Percentiles rank a stretch among this genome's conserved stretches.
Conservation (phyloP, 208 protist species). For the Crithidia acanthocephali region DNA sequence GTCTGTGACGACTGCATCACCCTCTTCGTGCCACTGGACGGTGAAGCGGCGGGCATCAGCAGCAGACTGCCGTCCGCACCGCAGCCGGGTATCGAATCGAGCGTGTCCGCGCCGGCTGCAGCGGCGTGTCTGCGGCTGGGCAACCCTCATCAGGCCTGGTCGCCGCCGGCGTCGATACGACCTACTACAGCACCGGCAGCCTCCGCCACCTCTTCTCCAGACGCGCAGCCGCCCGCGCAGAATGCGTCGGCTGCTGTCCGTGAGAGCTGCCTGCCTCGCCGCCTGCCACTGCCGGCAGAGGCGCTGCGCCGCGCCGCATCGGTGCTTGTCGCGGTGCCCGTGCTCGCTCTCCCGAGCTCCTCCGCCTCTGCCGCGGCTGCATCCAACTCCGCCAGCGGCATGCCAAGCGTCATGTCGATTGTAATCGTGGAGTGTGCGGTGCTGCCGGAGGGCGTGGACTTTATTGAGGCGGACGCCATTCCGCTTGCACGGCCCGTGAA, state of each 20-base stretch:
- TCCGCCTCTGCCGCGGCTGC: slow-evolving; percentile 6
- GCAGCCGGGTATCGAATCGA: too few relatives aligned
- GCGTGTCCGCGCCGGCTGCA: neutral
- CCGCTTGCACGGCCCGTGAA: slow-evolving; percentile 22
- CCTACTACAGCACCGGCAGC: neutral
- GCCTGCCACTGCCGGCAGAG: slow-evolving; percentile 10
- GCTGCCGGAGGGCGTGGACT: slow-evolving; percentile 33
- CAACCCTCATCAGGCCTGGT: slow-evolving; percentile 17
- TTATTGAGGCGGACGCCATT: slow-evolving; percentile 18
- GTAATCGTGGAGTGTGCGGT: slow-evolving; percentile 36
- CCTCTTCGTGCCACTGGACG: slow-evolving; percentile 22
- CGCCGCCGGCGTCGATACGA: neutral
- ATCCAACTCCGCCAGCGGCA: neutral
- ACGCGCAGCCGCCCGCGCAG: too few relatives aligned
- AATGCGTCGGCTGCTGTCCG: neutral
- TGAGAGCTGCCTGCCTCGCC: slow-evolving; percentile 21
- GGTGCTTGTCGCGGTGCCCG: slow-evolving; percentile 29
- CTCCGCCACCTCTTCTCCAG: neutral
- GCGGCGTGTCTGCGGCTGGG: slow-evolving; percentile 30
- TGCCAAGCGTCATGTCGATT: slow-evolving; percentile 13
- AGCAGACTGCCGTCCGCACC: neutral
- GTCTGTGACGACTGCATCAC: slow-evolving; percentile 44
- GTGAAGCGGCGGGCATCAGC: neutral
- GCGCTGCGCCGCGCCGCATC: slow-evolving; percentile 20
- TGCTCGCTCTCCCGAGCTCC: slow-evolving; percentile 11